A percentile compares a stretch with the other conserved stretches of the same genome.
Conservation (phyloP, 352 stramenopile species). For the Phytophthora niederhauseri region DNA sequence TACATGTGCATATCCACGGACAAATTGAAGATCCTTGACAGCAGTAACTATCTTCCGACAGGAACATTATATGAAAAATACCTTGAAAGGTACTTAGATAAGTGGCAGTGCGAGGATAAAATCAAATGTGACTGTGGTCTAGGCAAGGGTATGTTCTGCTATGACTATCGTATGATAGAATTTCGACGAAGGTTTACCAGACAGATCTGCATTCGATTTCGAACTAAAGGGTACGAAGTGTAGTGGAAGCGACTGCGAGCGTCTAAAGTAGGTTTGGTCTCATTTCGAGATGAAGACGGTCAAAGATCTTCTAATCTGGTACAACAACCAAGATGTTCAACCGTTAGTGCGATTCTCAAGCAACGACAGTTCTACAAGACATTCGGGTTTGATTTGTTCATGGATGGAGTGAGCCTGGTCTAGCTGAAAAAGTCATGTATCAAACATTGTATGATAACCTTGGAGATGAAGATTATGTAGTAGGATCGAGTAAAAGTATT, state of each 20-base stretch:
- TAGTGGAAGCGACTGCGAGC: background rate
- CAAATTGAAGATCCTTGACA: conserved; percentile 11
- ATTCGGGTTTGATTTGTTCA: conserved; percentile 29
- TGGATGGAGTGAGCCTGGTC: conserved; percentile 18
- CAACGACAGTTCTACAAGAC: conserved; percentile 20
- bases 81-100: conserved; percentile 30
- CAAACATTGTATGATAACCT: conserved; percentile 2
- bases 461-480: too few species aligned
- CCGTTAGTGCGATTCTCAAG: background rate
- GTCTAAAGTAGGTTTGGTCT: background rate
- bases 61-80: conserved; percentile 29
- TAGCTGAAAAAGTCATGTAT: conserved; percentile 35
- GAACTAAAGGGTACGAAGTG: background rate
- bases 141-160: conserved; percentile 30
- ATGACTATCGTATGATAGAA: conserved; percentile 31
- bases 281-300: background rate
- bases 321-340: background rate
- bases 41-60: conserved; percentile 34
- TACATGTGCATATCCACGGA: conserved; percentile 37
- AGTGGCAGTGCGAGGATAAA: conserved; percentile 36
- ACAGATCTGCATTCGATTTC: background rate
- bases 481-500: too few species aligned
- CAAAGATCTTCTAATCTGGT: background rate
- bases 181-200: background rate
- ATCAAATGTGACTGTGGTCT: conserved; percentile 29